A percentile compares a stretch with the other conserved stretches of the same genome.
Conservation (phyloP, 1,139 yeast genomes). For the Blastobotrys persicus region DNA sequence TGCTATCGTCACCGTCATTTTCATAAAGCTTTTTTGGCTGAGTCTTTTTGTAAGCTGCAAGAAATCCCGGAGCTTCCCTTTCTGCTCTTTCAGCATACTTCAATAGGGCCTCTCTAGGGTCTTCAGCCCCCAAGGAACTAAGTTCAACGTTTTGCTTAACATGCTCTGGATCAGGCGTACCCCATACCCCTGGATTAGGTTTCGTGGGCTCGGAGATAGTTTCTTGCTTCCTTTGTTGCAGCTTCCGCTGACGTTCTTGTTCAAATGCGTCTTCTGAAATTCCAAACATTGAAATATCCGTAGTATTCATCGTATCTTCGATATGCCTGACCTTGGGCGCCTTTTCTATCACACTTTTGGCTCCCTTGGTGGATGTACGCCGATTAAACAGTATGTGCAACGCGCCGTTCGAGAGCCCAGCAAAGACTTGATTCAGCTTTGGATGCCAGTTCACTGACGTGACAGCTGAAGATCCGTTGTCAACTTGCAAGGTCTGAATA, state of each 20-base stretch:
- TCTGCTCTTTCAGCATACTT: conserved; percentile 38
- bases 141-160: conserved; percentile 26
- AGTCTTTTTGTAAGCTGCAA: conserved; percentile 8
- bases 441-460: conserved; percentile 33
- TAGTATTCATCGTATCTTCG: conserved; percentile 36
- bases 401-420: conserved; percentile 37
- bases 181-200: conserved; percentile 27
- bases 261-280: conserved; percentile 27
- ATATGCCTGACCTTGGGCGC: conserved; percentile 39
- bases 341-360: conserved; percentile 35
- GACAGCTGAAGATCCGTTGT: conserved; percentile 24
- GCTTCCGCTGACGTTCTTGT: conserved; percentile 16
- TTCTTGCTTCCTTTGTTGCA: conserved; percentile 12
- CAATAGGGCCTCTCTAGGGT: conserved; percentile 40
- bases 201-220: conserved; percentile 14
- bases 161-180: conserved; percentile 29
- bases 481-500: conserved; percentile 27
- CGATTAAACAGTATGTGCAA: conserved; percentile 39
- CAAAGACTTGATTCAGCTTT: conserved; percentile 37
- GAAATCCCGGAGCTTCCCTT: conserved; percentile 14
- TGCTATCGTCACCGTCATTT: conserved; percentile 16
- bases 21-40: conserved; percentile 8
- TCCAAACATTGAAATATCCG: conserved; percentile 34
- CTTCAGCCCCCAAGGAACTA: conserved; percentile 30
- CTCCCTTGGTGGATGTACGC: conserved; percentile 37